These are phyloP conservation scores for Tylopilus balloui DNA, from an alignment of 768 basidiomycete genomes.

Conservation along the genomic window DNA sequence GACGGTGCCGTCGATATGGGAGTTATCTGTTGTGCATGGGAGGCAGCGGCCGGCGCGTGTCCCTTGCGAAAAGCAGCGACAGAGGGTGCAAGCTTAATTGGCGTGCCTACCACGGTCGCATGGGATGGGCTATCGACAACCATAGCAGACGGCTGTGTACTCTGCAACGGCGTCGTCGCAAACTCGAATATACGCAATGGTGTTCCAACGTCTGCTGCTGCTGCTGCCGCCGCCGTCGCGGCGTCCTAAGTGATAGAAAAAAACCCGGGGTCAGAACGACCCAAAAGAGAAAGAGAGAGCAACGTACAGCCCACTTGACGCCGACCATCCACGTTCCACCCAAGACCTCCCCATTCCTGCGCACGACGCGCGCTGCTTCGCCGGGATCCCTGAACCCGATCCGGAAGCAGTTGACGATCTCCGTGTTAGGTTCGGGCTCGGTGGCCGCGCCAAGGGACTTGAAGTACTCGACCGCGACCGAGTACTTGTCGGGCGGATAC, in stretches of 20 bases:
- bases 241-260: conserved; percentile 51
- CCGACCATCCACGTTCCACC: conserved; percentile 80
- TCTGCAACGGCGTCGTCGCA: conserved; percentile 8
- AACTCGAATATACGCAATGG: conserved; percentile 24
- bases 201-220: conserved; percentile 49
- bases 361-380: conserved; percentile 73
- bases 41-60: conserved; percentile 21
- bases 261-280: conserved; percentile 1
- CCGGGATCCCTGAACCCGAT: conserved; percentile 69
- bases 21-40: conserved; percentile 22
- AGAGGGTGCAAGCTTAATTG: conserved; percentile 68
- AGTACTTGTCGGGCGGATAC: conserved; percentile 80
- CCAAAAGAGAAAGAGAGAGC: background rate
- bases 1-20: conserved; percentile 9
- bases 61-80: conserved; percentile 65
- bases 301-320: conserved; percentile 77
- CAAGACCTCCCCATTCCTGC: conserved; percentile 79
- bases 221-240: conserved; percentile 38
- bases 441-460: conserved; percentile 66
- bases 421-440: conserved; percentile 60
- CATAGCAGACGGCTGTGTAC: conserved; percentile 41
- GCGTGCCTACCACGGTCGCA: conserved; percentile 56
- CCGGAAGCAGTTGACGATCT: conserved; percentile 76
- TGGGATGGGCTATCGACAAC: conserved; percentile 40
- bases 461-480: conserved; percentile 68